Evolutionary conservation across 208 protist species (phyloP).

Genomic region (Phytomonas sp.): DNA sequence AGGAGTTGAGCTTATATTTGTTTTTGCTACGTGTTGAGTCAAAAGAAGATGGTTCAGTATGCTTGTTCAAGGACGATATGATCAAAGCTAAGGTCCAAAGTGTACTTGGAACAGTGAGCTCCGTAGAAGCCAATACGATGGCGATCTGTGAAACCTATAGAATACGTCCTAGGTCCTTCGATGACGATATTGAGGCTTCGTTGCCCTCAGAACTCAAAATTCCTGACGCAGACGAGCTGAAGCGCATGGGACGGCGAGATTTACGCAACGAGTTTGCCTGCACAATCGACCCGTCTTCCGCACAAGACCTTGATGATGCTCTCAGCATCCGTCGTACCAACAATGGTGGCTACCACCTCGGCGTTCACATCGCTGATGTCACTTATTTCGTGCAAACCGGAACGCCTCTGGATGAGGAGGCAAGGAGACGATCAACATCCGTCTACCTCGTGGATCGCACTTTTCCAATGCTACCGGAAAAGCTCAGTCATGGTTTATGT

Average conservation of each 20-base stretch:
- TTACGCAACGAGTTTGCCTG: slow-evolving; percentile 77
- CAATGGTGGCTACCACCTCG: slow-evolving; percentile 60
- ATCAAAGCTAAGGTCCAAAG: slow-evolving; percentile 16
- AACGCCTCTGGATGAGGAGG: slow-evolving; percentile 83
- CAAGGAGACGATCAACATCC: slow-evolving; percentile 58
- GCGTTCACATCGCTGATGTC: slow-evolving; percentile 94
- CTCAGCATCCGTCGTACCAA: slow-evolving; percentile 46
- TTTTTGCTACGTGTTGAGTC: slow-evolving; percentile 22
- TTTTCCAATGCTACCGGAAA: slow-evolving; percentile 89
- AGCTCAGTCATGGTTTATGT: slow-evolving; percentile 83
- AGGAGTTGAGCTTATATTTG: slow-evolving; percentile 26
- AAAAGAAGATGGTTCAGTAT: neutral
- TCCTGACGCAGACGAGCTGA: slow-evolving; percentile 31
- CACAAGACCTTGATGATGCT: slow-evolving; percentile 85
- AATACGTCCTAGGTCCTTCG: slow-evolving; percentile 40
- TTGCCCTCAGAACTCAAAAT: slow-evolving; percentile 39
- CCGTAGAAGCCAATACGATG: slow-evolving; percentile 27
- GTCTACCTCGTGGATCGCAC: slow-evolving; percentile 86
- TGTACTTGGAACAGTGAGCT: slow-evolving; percentile 35
- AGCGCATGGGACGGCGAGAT: slow-evolving; percentile 44
- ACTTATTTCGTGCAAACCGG: slow-evolving; percentile 75
- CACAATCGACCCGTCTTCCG: slow-evolving; percentile 83
- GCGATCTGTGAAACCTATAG: slow-evolving; percentile 37
- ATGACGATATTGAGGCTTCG: slow-evolving; percentile 57
- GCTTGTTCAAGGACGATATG: slow-evolving; percentile 18